Evolutionary conservation across 768 basidiomycete genomes (phyloP), one percentile per base, ranked within the genome.

Genomic region (Mycena floridula): DNA sequence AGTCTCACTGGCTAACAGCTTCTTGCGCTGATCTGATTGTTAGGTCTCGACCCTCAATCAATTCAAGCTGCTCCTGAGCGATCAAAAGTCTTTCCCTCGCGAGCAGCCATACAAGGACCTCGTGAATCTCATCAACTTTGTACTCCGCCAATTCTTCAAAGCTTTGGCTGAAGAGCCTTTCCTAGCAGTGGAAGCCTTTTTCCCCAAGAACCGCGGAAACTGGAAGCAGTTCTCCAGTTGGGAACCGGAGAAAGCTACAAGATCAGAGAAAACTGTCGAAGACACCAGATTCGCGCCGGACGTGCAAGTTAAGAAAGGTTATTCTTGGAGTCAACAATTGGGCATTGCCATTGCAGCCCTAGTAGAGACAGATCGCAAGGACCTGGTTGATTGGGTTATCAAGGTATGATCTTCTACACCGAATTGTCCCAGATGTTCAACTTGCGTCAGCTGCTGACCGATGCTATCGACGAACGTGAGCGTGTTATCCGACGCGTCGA

Each of bases 111-210:
- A 79, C 68, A 86, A 85, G 54, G 96, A 98, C 63, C 79, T 98
- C 39, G 61, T 89, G 44, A 74, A 77, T 44, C 66, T 98, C 26
- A 82, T 97, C 67, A 87, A 82, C 55, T 99, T 77, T 65, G 73
- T 97, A 49, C 73, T 97, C 47, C 81, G 89, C 21, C 82, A 85
- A 59, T 98, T 98, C 73, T 98, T 99, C 81, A 98, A 96, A 61
- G 78, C 82, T 6, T 73, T 92, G 39, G 76, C 79, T 43, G 81
- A 89, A 50, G 85, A 96, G 49, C 74, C 89, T 0, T 88, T 97
- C 67, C 70, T 97, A 38, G 77, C 90, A 48, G 75, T 97, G 49
- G 92, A 98, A 74, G 82, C 82, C 7, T 89, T 89, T 72, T 93
- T 86, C 69, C 90, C 90, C 12, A 94, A 89, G 70, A 90, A 89